phyloP scores from a whole-genome alignment of 805 yeast species.

The Suhomyces kilbournensis region DNA sequence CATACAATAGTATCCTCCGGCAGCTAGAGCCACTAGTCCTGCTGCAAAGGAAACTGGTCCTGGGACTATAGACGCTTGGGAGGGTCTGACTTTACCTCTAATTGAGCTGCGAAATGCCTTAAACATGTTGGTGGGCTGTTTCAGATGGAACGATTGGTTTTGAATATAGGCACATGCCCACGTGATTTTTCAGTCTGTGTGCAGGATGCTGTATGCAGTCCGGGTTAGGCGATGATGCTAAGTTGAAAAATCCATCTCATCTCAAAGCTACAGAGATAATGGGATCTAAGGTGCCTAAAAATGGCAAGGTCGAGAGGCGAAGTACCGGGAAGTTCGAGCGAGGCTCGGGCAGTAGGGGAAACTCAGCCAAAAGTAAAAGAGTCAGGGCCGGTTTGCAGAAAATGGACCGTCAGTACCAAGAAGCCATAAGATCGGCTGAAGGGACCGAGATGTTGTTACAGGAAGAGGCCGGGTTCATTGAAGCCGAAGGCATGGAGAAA shows the following conservation, averaged over 20 bases:
- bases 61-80: slow-evolving; percentile 18
- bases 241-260: not conserved
- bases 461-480: slow-evolving; percentile 83
- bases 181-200: not conserved
- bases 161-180: not conserved
- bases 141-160: not conserved
- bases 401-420: slow-evolving; percentile 67
- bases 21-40: slow-evolving; percentile 24
- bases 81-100: not conserved
- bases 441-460: slow-evolving; percentile 80
- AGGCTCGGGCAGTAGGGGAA: slow-evolving; percentile 12
- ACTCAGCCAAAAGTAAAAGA: slow-evolving; percentile 53
- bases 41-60: slow-evolving; percentile 14
- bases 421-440: slow-evolving; percentile 80
- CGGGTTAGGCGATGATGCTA: not conserved
- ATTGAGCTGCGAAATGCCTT: not conserved
- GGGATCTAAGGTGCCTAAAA: not conserved
- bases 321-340: slow-evolving; percentile 7
- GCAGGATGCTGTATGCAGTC: not conserved
- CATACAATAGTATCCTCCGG: slow-evolving; percentile 52
- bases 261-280: not conserved
- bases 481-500: slow-evolving; percentile 93
- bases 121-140: not conserved
- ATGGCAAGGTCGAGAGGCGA: slow-evolving; percentile 1
- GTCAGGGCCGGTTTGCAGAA: slow-evolving; percentile 63